A percentile compares a stretch with the other conserved stretches of the same genome.
These are phyloP conservation scores for Peniophora sp. DNA, from an alignment of 1,284 basidiomycete genomes.

Conservation along the genomic window DNA sequence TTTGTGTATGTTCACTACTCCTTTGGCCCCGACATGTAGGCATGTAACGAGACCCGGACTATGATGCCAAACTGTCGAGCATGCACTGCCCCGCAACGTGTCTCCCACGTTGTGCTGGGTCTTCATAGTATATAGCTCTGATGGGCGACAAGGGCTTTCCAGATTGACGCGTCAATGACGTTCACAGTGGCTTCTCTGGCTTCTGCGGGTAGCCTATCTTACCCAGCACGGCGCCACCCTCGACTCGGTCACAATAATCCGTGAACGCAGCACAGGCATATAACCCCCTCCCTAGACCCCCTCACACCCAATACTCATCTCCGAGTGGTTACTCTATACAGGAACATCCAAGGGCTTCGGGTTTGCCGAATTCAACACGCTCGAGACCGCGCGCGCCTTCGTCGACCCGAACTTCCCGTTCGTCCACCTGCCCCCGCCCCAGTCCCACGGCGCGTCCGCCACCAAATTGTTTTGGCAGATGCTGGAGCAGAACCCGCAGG, in stretches of 20 bases:
- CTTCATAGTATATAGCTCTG: too few species aligned
- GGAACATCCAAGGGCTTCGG: constrained; percentile 89
- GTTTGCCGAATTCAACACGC: constrained; percentile 82
- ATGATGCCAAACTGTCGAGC: too few species aligned
- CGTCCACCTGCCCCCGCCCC: constrained; percentile 78
- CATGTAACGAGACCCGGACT: too few species aligned
- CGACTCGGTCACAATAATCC: constrained; percentile 86
- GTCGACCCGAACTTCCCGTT: constrained; percentile 82
- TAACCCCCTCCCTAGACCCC: constrained; percentile 63
- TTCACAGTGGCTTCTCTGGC: too few species aligned
- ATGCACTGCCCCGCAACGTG: too few species aligned
- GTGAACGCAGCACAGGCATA: constrained; percentile 90
- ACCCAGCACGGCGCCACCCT: constrained; percentile 63
- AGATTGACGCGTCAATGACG: too few species aligned
- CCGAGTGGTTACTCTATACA: constrained; percentile 39
- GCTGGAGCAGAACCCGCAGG: constrained; percentile 53
- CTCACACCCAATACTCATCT: constrained; percentile 62
- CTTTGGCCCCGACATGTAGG: too few species aligned
- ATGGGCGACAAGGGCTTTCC: too few species aligned
- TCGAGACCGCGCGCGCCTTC: constrained; percentile 80
- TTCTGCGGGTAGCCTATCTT: too few species aligned
- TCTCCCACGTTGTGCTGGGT: too few species aligned
- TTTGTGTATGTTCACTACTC: too few species aligned
- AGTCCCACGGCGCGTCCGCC: constrained; percentile 69
- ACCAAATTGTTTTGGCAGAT: constrained; percentile 62